Evolutionary conservation across 2,329 filamentous ascomycete species (phyloP).

Genomic region (Huntiella moniliformis): DNA sequence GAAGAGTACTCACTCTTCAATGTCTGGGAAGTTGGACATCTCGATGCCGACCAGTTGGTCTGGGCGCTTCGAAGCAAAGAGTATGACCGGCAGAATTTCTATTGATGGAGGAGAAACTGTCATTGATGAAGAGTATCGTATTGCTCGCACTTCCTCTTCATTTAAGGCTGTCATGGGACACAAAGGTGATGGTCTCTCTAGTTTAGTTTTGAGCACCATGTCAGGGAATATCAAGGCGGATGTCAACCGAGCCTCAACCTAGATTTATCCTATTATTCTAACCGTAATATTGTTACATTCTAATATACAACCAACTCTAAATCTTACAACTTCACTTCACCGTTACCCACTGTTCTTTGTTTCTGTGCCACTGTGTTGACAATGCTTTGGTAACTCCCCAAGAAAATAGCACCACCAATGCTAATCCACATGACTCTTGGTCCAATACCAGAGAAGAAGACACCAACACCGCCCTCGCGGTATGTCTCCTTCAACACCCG

Average conservation of each 20-base stretch:
- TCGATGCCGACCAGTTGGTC: neutral
- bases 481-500: slow-evolving; percentile 46
- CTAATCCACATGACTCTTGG: slow-evolving; percentile 90
- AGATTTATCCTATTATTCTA: no score
- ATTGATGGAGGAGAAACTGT: neutral
- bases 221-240: slow-evolving; percentile 2
- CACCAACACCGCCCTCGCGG: slow-evolving; percentile 40
- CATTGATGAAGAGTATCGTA: neutral
- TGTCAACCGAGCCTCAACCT: neutral
- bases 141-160: neutral
- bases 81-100: neutral
- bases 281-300: no score
- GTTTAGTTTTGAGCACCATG: neutral
- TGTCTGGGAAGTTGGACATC: neutral
- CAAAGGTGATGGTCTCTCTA: neutral
- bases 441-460: slow-evolving; percentile 59
- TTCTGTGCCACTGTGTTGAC: slow-evolving; percentile 35
- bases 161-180: slow-evolving; percentile 1
- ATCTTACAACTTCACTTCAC: no score
- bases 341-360: no score
- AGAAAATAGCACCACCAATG: slow-evolving; percentile 79
- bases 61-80: neutral
- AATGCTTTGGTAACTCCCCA: slow-evolving; percentile 83
- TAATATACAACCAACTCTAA: no score
- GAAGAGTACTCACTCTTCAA: slow-evolving; percentile 4